Conservation (phyloP, 495 filamentous ascomycete species). For the Daldinia vernicosa region DNA sequence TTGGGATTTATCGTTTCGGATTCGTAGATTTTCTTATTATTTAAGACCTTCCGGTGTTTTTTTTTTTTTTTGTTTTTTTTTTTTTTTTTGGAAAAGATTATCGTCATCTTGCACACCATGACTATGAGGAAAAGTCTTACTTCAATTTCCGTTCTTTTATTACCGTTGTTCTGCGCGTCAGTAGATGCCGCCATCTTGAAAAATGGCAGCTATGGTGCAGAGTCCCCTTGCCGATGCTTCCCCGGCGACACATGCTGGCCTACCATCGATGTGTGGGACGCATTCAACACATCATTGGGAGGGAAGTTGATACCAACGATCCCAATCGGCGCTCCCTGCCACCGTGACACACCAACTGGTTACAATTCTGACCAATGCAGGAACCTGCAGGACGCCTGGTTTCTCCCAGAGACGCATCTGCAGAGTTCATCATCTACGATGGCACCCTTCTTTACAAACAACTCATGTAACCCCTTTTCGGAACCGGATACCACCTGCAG, state of each 20-base stretch:
- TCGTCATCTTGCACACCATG: neutral
- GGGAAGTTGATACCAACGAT: neutral
- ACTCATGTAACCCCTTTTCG: neutral
- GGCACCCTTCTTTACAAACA: neutral
- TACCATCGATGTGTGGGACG: neutral
- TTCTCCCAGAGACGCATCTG: neutral
- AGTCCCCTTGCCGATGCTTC: neutral
- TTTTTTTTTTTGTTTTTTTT: too few relatives aligned
- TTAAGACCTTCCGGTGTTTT: neutral
- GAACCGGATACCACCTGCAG: neutral
- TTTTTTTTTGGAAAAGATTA: too few relatives aligned
- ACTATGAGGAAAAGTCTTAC: neutral
- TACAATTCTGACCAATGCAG: neutral
- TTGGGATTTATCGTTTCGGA: neutral
- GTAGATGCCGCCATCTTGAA: neutral
- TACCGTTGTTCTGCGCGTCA: neutral
- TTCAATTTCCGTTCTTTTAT: neutral
- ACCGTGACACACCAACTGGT: neutral
- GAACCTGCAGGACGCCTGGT: neutral
- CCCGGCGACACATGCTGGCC: neutral
- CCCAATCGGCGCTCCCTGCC: neutral
- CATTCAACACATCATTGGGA: neutral
- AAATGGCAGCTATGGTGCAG: neutral
- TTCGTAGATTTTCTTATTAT: neutral
- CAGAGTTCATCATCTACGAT: neutral